Evolutionary conservation across 2,329 filamentous ascomycete genomes (phyloP), one percentile per base, ranked within the genome.

Genomic region (Pseudogymnoascus sp.): DNA sequence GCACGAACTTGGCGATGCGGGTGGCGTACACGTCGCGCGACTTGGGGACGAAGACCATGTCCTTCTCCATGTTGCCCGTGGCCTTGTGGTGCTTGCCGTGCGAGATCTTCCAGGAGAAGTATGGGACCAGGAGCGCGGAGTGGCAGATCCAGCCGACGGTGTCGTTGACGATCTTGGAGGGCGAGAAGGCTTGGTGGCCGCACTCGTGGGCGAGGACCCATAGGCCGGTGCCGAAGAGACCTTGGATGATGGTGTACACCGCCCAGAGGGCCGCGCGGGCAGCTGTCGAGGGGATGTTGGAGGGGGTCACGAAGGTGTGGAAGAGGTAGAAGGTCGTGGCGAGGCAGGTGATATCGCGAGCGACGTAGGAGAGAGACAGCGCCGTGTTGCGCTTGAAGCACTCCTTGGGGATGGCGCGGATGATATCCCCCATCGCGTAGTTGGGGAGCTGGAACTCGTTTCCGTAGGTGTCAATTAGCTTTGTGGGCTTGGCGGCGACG

Each of bases 31-130:
- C 79, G 69, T 95, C 86, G 65, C 93, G 88, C 63, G 92, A 96
- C 78, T 91, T 91, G 65, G 95, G 95, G n/a, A 97, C 83, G 76
- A 97, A 97, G 67, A 97, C 95, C 95, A 99, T 99, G 79, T 99
- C 95, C 70, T 93, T 91, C 79, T 96, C 92, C 79, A 99, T 87
- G 83, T 99, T 86, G 71, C 93, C 95, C 40, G 95, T 99, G 68
- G 93, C 92, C 85, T 97, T 97, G 89, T 99, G 95, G 82, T 99
- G 95, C 86, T 96, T 96, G 81, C 91, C 90, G 81, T 99, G 95
- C 69, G 92, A 96, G 78, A 97, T 93, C 81, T 99, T 96, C 95
- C 95, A 99, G 75, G 91, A 96, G 82, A 97, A 99, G 82, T 97
- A 99, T 21, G 95, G 95, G 60, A 99, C 93, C 64, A 97, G 82